Evolutionary conservation across 169 alveolate genomes (phyloP).

Genomic region (Eimeria sp.): DNA sequence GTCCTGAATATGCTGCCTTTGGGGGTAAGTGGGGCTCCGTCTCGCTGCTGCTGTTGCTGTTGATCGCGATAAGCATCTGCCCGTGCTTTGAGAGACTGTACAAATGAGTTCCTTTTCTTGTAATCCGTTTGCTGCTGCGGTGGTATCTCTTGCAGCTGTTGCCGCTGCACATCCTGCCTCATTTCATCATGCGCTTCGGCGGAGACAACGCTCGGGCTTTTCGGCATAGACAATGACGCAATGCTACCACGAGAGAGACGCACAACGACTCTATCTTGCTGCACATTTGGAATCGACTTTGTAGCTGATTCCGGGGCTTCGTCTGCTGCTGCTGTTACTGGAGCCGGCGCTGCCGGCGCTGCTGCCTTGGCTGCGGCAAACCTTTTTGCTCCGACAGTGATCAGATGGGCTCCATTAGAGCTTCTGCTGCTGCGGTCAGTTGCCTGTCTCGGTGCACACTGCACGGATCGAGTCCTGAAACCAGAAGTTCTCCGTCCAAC

Average conservation of each 20-base stretch:
- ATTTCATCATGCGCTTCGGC: not conserved
- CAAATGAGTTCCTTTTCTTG: not conserved
- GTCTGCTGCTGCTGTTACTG: not conserved
- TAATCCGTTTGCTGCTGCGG: slow-evolving; percentile 16
- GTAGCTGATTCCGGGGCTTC: not conserved
- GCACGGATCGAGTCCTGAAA: slow-evolving; percentile 2
- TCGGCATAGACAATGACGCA: not conserved
- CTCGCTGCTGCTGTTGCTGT: slow-evolving; percentile 43
- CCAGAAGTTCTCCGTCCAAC: not conserved
- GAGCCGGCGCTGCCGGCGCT: not conserved
- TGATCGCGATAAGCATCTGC: slow-evolving; percentile 5
- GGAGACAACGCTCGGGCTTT: not conserved
- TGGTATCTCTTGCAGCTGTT: not conserved
- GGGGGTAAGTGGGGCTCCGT: not conserved
- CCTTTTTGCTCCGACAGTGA: not conserved
- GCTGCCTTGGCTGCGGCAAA: not conserved
- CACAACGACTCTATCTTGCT: slow-evolving; percentile 23
- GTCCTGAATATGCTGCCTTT: slow-evolving; percentile 31
- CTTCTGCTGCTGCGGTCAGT: slow-evolving; percentile 28
- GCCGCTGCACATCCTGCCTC: not conserved
- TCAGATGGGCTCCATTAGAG: not conserved
- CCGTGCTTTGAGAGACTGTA: slow-evolving; percentile 8
- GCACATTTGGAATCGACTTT: not conserved
- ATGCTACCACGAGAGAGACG: slow-evolving; percentile 12
- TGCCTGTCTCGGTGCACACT: slow-evolving; percentile 10